These are phyloP conservation scores for Coemansia umbellata DNA, from an alignment of 192 early-diverging fungal genomes.

Conservation along the genomic window DNA sequence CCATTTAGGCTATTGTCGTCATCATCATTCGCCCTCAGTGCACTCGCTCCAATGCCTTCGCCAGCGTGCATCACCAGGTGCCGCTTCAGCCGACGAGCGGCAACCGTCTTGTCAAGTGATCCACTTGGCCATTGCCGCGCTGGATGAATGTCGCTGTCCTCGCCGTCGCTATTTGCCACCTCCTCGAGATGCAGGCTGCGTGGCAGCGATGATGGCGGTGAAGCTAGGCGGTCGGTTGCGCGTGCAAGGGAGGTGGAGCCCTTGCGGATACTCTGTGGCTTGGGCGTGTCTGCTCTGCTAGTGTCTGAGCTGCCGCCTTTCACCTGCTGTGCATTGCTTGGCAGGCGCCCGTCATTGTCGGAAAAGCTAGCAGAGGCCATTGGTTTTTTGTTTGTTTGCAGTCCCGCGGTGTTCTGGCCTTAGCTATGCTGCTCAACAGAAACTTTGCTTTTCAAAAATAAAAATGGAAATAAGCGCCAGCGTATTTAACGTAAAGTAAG, in stretches of 20 bases:
- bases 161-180: not conserved
- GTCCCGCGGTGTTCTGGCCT: too few species aligned
- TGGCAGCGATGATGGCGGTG: slow-evolving; percentile 32
- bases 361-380: slow-evolving; percentile 5
- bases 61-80: slow-evolving; percentile 60
- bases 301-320: not conserved
- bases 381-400: too few species aligned
- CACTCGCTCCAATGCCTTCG: not conserved
- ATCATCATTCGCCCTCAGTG: not conserved
- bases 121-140: not conserved
- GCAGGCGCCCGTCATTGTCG: slow-evolving; percentile 18
- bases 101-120: slow-evolving; percentile 14
- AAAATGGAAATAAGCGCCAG: too few species aligned
- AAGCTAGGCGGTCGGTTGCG: slow-evolving; percentile 38
- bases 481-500: too few species aligned
- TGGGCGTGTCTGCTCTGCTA: not conserved
- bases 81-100: slow-evolving; percentile 62
- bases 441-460: too few species aligned
- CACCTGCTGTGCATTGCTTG: slow-evolving; percentile 25
- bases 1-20: not conserved
- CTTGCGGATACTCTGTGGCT: slow-evolving; percentile 24
- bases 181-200: slow-evolving; percentile 36
- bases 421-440: too few species aligned
- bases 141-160: slow-evolving; percentile 5
- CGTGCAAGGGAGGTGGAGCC: slow-evolving; percentile 19